phyloP scores from a whole-genome alignment of 225 moss, liverwort and hornwort species.

The Sphagnum contortum region DNA sequence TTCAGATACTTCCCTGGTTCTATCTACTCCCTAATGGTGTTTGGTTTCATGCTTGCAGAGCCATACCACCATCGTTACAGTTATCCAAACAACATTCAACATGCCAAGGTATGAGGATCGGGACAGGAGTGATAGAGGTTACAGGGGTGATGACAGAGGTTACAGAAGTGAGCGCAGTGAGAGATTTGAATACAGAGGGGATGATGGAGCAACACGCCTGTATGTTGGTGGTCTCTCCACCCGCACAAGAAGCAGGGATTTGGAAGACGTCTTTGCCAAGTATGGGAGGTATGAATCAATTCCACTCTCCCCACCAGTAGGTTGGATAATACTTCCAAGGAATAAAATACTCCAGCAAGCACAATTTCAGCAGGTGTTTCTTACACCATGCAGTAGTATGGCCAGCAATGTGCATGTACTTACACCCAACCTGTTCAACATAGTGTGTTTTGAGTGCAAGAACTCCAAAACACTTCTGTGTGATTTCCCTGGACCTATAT shows the following conservation, averaged over 20 bases:
- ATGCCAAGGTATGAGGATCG: constrained; percentile 94
- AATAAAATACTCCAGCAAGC: not conserved
- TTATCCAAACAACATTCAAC: constrained; percentile 2
- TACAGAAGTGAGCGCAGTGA: constrained; percentile 6
- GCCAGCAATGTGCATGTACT: not conserved
- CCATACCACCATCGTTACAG: too few species aligned
- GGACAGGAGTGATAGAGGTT: constrained; percentile 30
- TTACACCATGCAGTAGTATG: too few species aligned
- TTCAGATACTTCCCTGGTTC: too few species aligned
- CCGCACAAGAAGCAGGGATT: constrained; percentile 80
- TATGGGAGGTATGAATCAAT: constrained; percentile 65
- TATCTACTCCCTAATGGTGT: too few species aligned
- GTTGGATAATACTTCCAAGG: not conserved
- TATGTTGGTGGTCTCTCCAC: constrained; percentile 93
- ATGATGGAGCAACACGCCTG: constrained; percentile 42
- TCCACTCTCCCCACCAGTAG: too few species aligned
- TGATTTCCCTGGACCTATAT: too few species aligned
- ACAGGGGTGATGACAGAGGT: constrained; percentile 48
- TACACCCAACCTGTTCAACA: not conserved
- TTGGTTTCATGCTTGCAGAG: too few species aligned
- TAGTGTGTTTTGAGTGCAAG: too few species aligned
- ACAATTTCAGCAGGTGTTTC: too few species aligned
- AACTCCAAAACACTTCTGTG: too few species aligned
- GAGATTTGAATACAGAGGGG: not conserved
- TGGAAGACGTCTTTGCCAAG: constrained; percentile 92